Conservation (phyloP, 1,139 yeast species). For the Tardiomyces depauwii region DNA sequence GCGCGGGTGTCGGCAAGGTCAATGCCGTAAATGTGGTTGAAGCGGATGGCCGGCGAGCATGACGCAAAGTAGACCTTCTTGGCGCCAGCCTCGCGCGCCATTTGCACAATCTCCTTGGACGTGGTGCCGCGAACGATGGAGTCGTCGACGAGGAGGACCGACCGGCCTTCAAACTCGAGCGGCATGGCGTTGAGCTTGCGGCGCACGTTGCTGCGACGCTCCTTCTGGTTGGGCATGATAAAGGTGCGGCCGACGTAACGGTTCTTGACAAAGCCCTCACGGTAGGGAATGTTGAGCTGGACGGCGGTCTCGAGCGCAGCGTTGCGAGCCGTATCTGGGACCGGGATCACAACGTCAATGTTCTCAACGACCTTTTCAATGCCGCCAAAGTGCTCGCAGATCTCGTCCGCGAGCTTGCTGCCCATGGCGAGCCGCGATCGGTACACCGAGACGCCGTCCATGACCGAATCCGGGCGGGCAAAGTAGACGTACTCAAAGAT, state of each 20-base stretch:
- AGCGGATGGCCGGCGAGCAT: conserved; percentile 94
- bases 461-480: conserved; percentile 93
- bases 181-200: conserved; percentile 95
- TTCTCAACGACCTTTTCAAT: conserved; percentile 37
- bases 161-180: conserved; percentile 74
- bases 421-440: conserved; percentile 95
- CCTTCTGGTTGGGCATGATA: conserved; percentile 96
- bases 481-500: conserved; percentile 95
- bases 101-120: conserved; percentile 86
- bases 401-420: conserved; percentile 67
- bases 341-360: conserved; percentile 94
- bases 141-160: conserved; percentile 90
- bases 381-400: conserved; percentile 39
- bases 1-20: conserved; percentile 95
- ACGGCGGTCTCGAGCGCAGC: conserved; percentile 92
- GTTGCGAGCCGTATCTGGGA: conserved; percentile 94
- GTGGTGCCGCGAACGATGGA: conserved; percentile 97
- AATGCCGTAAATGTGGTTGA: conserved; percentile 92
- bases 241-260: conserved; percentile 96
- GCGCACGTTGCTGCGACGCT: conserved; percentile 87
- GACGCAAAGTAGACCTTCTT: conserved; percentile 87
- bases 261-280: conserved; percentile 96
- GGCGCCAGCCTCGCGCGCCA: conserved; percentile 99
- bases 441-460: conserved; percentile 93
- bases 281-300: conserved; percentile 64